Conservation (phyloP, 805 yeast genomes). For the Kodamaea nitidulidarum region DNA sequence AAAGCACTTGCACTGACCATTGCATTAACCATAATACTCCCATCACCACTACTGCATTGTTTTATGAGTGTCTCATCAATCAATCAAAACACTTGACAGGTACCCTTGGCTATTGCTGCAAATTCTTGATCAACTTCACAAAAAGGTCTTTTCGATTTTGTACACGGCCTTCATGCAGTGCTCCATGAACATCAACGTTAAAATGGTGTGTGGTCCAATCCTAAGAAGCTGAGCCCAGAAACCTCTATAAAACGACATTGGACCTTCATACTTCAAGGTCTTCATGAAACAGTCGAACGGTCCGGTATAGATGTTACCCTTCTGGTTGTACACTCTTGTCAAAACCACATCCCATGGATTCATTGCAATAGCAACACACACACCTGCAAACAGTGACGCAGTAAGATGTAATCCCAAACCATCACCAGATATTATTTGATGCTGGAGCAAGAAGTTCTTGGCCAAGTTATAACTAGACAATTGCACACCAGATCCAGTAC, state of each 20-base stretch:
- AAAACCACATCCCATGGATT: constrained; percentile 96
- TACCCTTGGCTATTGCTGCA: too few relatives aligned
- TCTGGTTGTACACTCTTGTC: constrained; percentile 93
- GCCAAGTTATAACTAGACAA: constrained; percentile 83
- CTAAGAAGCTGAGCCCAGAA: constrained; percentile 89
- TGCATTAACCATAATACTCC: too few relatives aligned
- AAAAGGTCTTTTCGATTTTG: constrained; percentile 22
- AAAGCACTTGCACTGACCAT: too few relatives aligned
- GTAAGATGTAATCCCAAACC: constrained; percentile 61
- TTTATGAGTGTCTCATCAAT: too few relatives aligned
- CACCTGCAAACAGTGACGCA: constrained; percentile 75
- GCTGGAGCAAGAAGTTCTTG: constrained; percentile 56
- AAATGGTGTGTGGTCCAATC: constrained; percentile 91
- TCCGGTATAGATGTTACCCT: constrained; percentile 79
- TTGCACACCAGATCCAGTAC: constrained; percentile 94
- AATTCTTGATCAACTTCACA: too few relatives aligned
- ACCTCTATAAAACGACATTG: constrained; percentile 86
- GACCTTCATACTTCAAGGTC: constrained; percentile 81
- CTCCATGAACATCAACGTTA: constrained; percentile 92
- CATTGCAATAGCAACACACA: constrained; percentile 93
- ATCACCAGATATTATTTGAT: constrained; percentile 52
- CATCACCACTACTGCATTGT: too few relatives aligned
- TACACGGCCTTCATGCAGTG: constrained; percentile 69
- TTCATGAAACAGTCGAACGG: constrained; percentile 86
- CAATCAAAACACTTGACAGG: too few relatives aligned